Evolutionary conservation across 1,139 yeast genomes (phyloP).

Genomic region (Pneumocystis sp.): DNA sequence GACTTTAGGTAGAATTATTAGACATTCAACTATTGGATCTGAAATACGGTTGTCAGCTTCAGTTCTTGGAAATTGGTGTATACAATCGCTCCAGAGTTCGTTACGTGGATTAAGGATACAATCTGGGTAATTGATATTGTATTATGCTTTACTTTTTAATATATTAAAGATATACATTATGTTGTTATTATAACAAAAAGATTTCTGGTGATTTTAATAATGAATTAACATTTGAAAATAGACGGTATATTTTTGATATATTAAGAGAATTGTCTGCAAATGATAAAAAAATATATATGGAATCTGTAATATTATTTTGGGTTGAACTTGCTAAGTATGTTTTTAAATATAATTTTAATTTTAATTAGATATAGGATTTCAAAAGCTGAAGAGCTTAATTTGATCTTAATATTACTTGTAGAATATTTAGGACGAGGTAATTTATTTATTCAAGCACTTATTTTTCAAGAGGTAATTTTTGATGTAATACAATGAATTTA

Average conservation of each 20-base stretch:
- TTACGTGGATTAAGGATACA: not conserved
- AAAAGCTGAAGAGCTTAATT: conserved; percentile 32
- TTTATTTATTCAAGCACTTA: conserved; percentile 49
- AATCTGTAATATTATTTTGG: conserved; percentile 46
- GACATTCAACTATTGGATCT: not conserved
- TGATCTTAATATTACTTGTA: conserved; percentile 42
- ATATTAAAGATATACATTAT: not conserved
- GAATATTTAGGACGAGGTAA: conserved; percentile 45
- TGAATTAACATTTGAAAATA: conserved; percentile 1
- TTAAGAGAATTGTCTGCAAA: conserved; percentile 3
- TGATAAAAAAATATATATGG: conserved; percentile 31
- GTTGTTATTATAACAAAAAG: not conserved
- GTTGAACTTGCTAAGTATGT: conserved; percentile 45
- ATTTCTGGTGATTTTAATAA: not conserved
- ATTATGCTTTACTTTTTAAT: not conserved
- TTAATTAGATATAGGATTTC: not conserved
- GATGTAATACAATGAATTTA: not conserved
- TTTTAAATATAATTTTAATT: conserved; percentile 30
- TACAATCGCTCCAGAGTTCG: not conserved
- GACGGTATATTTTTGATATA: conserved; percentile 7
- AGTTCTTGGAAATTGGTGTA: not conserved
- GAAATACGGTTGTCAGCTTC: not conserved
- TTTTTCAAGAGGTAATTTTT: conserved; percentile 41
- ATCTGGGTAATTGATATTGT: not conserved
- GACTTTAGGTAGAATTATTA: not conserved